Percentiles rank a stretch among this genome's conserved stretches.
Conservation (phyloP, 208 protist species). For the Lotmaria passim region DNA sequence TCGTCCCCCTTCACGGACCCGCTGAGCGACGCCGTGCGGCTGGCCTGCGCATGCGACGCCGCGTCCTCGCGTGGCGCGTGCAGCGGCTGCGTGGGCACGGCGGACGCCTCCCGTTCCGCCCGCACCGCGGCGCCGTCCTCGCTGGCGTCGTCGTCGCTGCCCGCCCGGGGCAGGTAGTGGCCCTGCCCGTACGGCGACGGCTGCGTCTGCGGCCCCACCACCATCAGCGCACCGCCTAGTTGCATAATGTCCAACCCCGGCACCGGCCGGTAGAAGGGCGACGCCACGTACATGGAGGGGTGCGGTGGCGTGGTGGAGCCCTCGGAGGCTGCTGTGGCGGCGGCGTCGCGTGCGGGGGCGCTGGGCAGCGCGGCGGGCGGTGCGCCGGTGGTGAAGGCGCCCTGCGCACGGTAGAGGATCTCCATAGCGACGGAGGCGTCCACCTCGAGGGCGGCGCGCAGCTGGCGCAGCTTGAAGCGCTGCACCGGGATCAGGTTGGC, state of each 20-base stretch:
- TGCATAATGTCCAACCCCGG: background rate
- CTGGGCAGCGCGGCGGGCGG: background rate
- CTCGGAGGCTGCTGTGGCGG: background rate
- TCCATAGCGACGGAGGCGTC: slow-evolving; percentile 21
- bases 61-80: no score
- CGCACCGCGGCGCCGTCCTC: background rate
- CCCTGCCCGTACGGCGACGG: slow-evolving; percentile 15
- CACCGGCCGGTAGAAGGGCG: slow-evolving; percentile 9
- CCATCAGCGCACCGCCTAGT: slow-evolving; percentile 5
- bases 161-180: slow-evolving; percentile 12
- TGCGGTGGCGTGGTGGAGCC: background rate
- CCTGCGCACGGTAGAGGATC: slow-evolving; percentile 23
- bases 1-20: slow-evolving; percentile 5
- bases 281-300: slow-evolving; percentile 2
- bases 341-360: background rate
- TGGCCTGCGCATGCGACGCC: no score
- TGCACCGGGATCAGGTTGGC: slow-evolving; percentile 15
- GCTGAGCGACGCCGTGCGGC: no score
- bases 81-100: background rate
- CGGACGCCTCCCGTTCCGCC: background rate
- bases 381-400: background rate
- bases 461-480: slow-evolving; percentile 17
- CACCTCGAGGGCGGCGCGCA: slow-evolving; percentile 14
- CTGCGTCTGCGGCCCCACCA: background rate
- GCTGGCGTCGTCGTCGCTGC: background rate